Evolutionary conservation across 148 eudicot genomes (phyloP), one percentile per base, ranked within the genome.

Genomic region (Fagopyrum homotropicum): DNA sequence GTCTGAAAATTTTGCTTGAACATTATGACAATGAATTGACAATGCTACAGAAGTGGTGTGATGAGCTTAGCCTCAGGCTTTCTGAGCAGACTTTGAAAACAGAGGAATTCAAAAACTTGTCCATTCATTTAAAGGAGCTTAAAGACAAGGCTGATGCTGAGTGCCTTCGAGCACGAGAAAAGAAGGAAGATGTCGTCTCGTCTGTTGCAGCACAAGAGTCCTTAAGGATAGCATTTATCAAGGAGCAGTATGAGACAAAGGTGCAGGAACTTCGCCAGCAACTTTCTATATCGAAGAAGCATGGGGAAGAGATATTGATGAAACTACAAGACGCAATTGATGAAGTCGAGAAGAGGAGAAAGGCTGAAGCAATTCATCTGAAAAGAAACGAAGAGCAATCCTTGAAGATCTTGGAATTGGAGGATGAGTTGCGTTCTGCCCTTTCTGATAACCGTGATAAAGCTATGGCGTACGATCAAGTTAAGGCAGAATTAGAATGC

Each of bases 241-340:
- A 89, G 82, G 99, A 96, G 84, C 97, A 96, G 59, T 90, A 87
- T 78, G 98, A 92, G 82, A 83, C 89, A 57, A 89, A 79, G 85
- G 29, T 90, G 68, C 97, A 96, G 80, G 99, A 92, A 80, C 66
- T 92, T 79, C 82, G 77, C 75, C 97, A 88, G 2, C 93, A 92
- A 78, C 85, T 92, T 77, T 85, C 89, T 26, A 75, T 89, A 77
- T 96, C 97, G 9, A 84, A 85, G 81, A 96, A 83, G 85, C 98
- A 96, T 77, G 94, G 94, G 40, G 98, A 90, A 77, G 99, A 90
- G 84, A 83, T 96, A 90, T 88, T 96, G 19, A 78, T 86, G 86
- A 96, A 89, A 79, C 82, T 96, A 74, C 99, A 96, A 80, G 98
- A 92, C 83, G 81, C 91, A 59, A 75, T 96, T 60, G 88, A 89